Percentiles rank a stretch among this genome's conserved stretches.
Evolutionary conservation across 768 basidiomycete genomes (phyloP).

Genomic region (Auricularia auricula-judae): DNA sequence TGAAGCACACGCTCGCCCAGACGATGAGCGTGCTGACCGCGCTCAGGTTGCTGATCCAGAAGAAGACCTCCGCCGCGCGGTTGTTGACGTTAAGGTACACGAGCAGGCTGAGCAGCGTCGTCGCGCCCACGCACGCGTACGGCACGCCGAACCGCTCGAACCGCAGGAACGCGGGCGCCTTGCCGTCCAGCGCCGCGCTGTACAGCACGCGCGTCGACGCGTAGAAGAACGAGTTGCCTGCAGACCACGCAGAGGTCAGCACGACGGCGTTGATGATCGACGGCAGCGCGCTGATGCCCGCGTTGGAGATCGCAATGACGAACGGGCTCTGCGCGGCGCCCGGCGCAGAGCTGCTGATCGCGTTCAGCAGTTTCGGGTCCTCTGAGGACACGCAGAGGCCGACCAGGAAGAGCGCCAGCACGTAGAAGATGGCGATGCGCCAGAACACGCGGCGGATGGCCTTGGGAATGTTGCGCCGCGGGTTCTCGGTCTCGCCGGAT

Average conservation of each 20-base stretch:
- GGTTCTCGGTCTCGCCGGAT: conserved; percentile 34
- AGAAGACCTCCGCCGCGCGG: conserved; percentile 12
- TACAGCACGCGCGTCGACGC: conserved; percentile 39
- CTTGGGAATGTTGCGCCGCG: conserved; percentile 26
- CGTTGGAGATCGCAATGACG: conserved; percentile 25
- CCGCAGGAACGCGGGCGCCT: conserved; percentile 42
- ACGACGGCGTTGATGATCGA: conserved; percentile 22
- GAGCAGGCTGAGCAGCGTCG: conserved; percentile 5
- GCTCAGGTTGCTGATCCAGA: not conserved
- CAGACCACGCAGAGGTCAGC: conserved; percentile 20
- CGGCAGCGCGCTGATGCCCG: conserved; percentile 30
- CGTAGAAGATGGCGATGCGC: conserved; percentile 27
- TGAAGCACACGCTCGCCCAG: conserved; percentile 23
- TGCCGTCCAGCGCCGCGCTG: conserved; percentile 50
- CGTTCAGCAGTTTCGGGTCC: conserved; percentile 18
- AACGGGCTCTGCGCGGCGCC: conserved; percentile 20
- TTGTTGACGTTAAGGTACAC: conserved; percentile 22
- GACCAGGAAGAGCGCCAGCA: conserved; percentile 20
- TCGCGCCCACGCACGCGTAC: conserved; percentile 32
- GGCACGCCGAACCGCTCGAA: conserved; percentile 50
- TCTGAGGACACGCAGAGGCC: conserved; percentile 23
- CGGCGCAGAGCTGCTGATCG: conserved; percentile 18
- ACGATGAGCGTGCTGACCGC: conserved; percentile 17
- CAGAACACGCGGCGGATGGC: conserved; percentile 30
- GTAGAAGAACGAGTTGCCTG: conserved; percentile 16